Base-by-base conservation (phyloP, 495 filamentous ascomycete species). In the Hypoxylon cercidicola region DNA sequence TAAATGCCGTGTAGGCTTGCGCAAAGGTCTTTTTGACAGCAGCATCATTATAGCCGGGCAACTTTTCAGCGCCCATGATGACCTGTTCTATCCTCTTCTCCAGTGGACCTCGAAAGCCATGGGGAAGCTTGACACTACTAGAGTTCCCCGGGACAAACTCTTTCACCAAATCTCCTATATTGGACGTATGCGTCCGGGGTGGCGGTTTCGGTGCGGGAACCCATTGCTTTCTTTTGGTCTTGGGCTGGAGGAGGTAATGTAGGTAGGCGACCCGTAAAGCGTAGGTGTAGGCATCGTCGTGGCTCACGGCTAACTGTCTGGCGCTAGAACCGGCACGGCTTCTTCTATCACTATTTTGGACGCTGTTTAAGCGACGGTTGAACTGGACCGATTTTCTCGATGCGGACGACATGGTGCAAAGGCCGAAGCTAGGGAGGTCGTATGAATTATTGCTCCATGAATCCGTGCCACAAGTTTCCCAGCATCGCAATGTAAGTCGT, bases 221-320 rank as follows among this genome's bases (percentile, higher is more conserved):
- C 85, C 90, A 93, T 78, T 96, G 91, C 66, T 90, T 88, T 70
- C 93, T 86, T 75, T 93, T 93, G 64, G 90, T 84, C 66, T 93
- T 89, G 62, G 96, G 95, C 69, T 96, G 90, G 49, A 99, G 88
- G 23, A 98, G 88, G 76, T 99, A 93, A 78, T 91, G 81, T 28
- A 99, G 89, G 76, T 93, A 97, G 66, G 96, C 93, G 68, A 92
- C 88, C 50, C 96, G 90, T 50, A 99, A 87, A 63, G 93, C 92
- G 74, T 89, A 96, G 37, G 86, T 89, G 79, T 93, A 96, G 74
- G 91, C 93, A 78, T 97, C 91, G 64, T 92, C 81, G 71, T 82
- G 80, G 70, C 76, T 82, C 23, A 85, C 77, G 15, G 70, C 63
- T 23, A 77, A 64, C 11, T 74, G 72, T 37, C 76, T 75, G 19